phyloP scores from a whole-genome alignment of 208 protist species.

The Trypanosomatidae sp. region DNA sequence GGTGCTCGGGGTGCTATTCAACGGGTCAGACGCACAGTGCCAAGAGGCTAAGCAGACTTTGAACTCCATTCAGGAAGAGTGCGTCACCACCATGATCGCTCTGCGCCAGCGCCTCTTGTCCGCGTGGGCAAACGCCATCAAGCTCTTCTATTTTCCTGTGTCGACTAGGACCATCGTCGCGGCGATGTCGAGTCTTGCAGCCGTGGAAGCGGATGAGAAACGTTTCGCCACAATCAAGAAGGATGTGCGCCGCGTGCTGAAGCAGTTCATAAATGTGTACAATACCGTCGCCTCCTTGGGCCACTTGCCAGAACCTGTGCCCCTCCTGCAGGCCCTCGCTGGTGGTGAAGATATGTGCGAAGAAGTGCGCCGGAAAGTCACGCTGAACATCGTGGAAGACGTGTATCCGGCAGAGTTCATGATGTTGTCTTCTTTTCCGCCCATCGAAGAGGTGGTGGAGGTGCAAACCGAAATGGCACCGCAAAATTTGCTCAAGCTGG shows the following conservation, averaged over 20 bases:
- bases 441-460: constrained; percentile 12
- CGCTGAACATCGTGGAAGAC: constrained; percentile 32
- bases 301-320: constrained; percentile 41
- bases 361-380: constrained; percentile 28
- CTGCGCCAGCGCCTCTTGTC: constrained; percentile 21
- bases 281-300: constrained; percentile 50
- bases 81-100: constrained; percentile 9
- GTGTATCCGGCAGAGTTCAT: constrained; percentile 36
- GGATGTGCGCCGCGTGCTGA: constrained; percentile 29
- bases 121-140: constrained; percentile 16
- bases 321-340: constrained; percentile 44
- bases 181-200: not conserved
- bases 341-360: constrained; percentile 23
- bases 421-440: constrained; percentile 22
- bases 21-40: not conserved
- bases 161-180: constrained; percentile 7
- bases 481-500: constrained; percentile 43
- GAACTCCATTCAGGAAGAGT: constrained; percentile 16
- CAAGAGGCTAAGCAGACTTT: not conserved
- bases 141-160: constrained; percentile 23
- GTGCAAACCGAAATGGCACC: constrained; percentile 46
- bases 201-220: constrained; percentile 10
- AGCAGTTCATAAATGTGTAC: constrained; percentile 54
- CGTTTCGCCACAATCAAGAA: constrained; percentile 9
- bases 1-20: constrained; percentile 19